Conservation (phyloP, 306 rosid species). For the Begonia masoniana region DNA sequence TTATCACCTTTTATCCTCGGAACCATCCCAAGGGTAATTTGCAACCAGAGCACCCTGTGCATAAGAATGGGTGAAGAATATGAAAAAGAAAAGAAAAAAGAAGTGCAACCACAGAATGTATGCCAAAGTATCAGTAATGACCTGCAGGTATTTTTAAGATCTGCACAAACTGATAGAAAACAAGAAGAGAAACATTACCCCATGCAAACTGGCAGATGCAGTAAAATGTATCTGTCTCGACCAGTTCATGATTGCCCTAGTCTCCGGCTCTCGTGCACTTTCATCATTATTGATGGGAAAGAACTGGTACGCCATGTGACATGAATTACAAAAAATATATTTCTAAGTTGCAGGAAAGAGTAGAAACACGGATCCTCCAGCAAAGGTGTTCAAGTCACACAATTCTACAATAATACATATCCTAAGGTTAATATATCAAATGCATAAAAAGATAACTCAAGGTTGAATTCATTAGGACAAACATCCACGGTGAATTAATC, state of each 20-base stretch:
- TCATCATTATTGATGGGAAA: slow-evolving; percentile 39
- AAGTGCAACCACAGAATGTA: no score
- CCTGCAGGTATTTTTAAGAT: background rate
- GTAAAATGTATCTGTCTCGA: slow-evolving; percentile 59
- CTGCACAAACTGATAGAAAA: background rate
- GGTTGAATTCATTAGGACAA: no score
- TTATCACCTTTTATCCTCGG: slow-evolving; percentile 56
- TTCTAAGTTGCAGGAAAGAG: no score
- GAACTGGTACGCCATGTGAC: slow-evolving; percentile 39
- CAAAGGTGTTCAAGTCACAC: no score
- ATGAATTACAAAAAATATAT: no score
- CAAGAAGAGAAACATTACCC: slow-evolving; percentile 37
- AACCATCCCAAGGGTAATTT: slow-evolving; percentile 97
- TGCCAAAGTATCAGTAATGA: background rate
- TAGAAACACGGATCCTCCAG: no score
- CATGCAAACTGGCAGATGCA: slow-evolving; percentile 97
- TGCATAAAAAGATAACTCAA: no score
- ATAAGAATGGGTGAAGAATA: slow-evolving; percentile 4
- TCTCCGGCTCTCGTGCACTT: slow-evolving; percentile 69
- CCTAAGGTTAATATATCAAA: no score
- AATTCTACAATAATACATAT: no score
- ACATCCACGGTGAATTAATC: no score
- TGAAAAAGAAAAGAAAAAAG: background rate
- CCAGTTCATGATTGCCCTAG: slow-evolving; percentile 89
- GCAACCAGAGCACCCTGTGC: slow-evolving; percentile 94